Percentiles rank a stretch among this genome's conserved stretches.
phyloP scores from a whole-genome alignment of 2,329 filamentous ascomycete species.

The Ophiosphaerella korrae region DNA sequence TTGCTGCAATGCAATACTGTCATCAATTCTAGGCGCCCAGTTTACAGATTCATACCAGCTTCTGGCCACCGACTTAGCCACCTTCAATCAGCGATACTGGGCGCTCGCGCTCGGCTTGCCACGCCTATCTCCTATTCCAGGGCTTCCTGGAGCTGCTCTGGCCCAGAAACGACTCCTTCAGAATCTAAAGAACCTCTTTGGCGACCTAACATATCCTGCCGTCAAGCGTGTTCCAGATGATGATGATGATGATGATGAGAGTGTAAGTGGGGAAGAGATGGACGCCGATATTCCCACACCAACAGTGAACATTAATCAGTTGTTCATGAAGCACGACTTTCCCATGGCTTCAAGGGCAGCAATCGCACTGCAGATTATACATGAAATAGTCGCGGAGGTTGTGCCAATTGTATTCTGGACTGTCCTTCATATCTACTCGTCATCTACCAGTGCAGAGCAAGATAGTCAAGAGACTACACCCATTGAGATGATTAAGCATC shows the following conservation, averaged over 20 bases:
- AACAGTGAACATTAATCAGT: conserved; percentile 35
- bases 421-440: conserved; percentile 34
- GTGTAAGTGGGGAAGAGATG: conserved; percentile 39
- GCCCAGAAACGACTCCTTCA: conserved; percentile 40
- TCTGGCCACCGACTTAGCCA: conserved; percentile 59
- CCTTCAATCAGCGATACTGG: conserved; percentile 60
- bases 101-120: conserved; percentile 61
- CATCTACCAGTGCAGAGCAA: conserved; percentile 11
- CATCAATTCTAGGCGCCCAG: conserved; percentile 57
- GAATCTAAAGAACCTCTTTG: conserved; percentile 33
- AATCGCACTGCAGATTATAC: conserved; percentile 35
- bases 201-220: conserved; percentile 34
- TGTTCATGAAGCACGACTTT: conserved; percentile 37
- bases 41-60: conserved; percentile 54
- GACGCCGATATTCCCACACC: conserved; percentile 43
- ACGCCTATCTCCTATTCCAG: conserved; percentile 60
- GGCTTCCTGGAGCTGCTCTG: conserved; percentile 41
- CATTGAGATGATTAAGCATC: conserved; percentile 30
- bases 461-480: conserved; percentile 15
- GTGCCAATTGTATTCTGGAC: conserved; percentile 44
- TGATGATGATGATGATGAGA: conserved; percentile 42
- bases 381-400: conserved; percentile 33
- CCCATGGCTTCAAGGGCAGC: conserved; percentile 35
- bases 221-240: conserved; percentile 34
- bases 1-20: conserved; percentile 57